Evolutionary conservation across 2,329 filamentous ascomycete species (phyloP).

Genomic region (Microdochium nivale): DNA sequence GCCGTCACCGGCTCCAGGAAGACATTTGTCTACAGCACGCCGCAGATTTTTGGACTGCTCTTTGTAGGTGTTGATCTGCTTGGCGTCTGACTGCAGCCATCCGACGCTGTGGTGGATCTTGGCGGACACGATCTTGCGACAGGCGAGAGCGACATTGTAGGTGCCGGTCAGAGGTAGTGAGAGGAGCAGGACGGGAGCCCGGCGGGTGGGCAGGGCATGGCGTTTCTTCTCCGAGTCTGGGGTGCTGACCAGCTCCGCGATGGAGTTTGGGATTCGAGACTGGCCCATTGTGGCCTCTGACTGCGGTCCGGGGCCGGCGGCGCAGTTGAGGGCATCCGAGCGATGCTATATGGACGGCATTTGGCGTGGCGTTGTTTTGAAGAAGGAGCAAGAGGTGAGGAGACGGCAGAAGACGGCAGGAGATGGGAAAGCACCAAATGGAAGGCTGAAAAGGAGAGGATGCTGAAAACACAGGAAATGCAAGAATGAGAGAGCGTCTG

Average conservation of each 20-base stretch:
- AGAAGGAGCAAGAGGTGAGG: not conserved
- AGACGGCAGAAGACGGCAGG: not conserved
- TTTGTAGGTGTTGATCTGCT: not conserved
- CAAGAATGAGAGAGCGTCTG: not conserved
- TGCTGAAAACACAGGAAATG: too few species aligned
- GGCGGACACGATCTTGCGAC: not conserved
- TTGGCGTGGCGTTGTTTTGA: not conserved
- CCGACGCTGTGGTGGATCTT: not conserved
- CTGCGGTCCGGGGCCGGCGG: not conserved
- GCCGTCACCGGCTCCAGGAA: not conserved
- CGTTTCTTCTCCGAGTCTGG: not conserved
- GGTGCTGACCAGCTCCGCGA: not conserved
- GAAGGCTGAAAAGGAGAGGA: not conserved
- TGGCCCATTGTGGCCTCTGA: not conserved
- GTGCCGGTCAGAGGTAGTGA: not conserved
- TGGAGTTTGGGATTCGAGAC: not conserved
- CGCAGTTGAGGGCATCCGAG: not conserved
- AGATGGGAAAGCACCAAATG: not conserved
- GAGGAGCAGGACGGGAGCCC: not conserved
- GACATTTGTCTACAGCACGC: not conserved
- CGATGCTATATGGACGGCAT: not conserved
- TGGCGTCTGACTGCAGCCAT: not conserved
- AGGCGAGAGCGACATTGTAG: not conserved
- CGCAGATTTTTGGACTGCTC: not conserved
- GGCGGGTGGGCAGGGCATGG: not conserved